Base-by-base conservation (phyloP, 768 basidiomycete species). In the Tricholoma sp. region DNA sequence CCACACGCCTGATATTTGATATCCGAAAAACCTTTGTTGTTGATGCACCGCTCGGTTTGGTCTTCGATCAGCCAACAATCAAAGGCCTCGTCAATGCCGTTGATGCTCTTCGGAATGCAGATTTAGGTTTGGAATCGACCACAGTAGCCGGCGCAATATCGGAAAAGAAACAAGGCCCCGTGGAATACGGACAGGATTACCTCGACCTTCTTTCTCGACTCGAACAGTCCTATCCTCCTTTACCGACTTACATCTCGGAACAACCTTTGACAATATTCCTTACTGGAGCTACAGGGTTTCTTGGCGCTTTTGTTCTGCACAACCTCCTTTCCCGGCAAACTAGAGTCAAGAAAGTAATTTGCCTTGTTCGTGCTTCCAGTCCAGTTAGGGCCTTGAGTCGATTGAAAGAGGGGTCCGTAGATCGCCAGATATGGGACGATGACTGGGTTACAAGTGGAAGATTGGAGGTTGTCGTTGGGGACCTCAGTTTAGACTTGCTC, bases 1-100 rank as follows among this genome's bases (percentile, higher is more conserved):
- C 97, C 0, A 99, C 97, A 2, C 88, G 95, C 22, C 84, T 98
- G 59, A 92, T 98, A 64, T 98, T 99, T 69, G 94, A 98, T 72
- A 87, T 99, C 54, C 87, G 97, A 66, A 97, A 95, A 72, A 76
- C 80, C 0, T 97, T 98, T 69, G 86, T 94, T 10, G 79, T 97
- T 18, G 85, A 95, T 55, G 94, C 93, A 4, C 95, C 96, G 0
- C 76, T 99, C 22, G 91, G 94, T 7, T 77, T 98, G 43, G 85
- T 98, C 50, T 99, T 98, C 69, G 89, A 94, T 53, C 76, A 87
- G 64, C 94, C 97, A 0, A 98, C 94, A 6, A 85, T 98, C 61
- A 70, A 74, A 0, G 88, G 83, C 12, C 85, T 94, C 52, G 91
- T 89, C 4, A 72, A 72, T 4, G 88, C 89, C 41, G 77, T 98